phyloP scores from a whole-genome alignment of 306 rosid genomes.

The Cucurbita pepo region DNA sequence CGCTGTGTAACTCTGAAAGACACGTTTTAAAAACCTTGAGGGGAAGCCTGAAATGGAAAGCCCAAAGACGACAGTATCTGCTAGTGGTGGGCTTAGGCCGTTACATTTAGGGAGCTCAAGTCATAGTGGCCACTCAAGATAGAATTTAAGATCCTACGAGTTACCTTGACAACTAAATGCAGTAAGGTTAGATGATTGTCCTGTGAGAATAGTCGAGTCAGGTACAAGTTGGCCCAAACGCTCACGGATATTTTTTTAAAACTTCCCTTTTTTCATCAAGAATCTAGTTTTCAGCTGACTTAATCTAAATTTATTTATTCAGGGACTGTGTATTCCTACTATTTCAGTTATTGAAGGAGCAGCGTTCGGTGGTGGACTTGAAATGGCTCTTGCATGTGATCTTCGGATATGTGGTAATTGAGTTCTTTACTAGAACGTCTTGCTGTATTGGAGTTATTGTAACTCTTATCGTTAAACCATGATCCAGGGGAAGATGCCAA shows the following conservation, averaged over 20 bases:
- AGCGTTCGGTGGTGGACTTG: slow-evolving; percentile 95
- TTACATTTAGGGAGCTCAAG: neutral
- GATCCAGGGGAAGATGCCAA: slow-evolving; percentile 56
- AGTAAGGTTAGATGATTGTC: too few species aligned
- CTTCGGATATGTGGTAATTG: slow-evolving; percentile 78
- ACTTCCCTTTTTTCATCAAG: neutral
- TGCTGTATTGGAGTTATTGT: slow-evolving; percentile 5
- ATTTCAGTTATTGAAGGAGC: slow-evolving; percentile 88
- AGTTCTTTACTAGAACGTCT: slow-evolving; percentile 4
- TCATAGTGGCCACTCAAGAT: neutral
- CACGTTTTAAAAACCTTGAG: too few species aligned
- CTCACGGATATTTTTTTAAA: too few species aligned
- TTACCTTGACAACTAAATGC: too few species aligned
- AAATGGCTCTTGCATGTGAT: slow-evolving; percentile 91
- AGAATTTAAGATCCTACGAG: too few species aligned
- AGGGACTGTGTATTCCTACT: slow-evolving; percentile 62
- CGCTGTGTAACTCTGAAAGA: too few species aligned
- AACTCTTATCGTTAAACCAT: slow-evolving; percentile 11
- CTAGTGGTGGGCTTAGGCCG: too few species aligned
- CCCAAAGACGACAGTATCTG: too few species aligned
- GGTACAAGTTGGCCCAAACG: too few species aligned
- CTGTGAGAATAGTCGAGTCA: too few species aligned
- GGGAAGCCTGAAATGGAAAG: too few species aligned
- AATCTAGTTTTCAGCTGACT: neutral
- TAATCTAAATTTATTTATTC: slow-evolving; percentile 11